These are phyloP conservation scores for Hypsizygus ulmarius DNA, from an alignment of 1,284 basidiomycete species.

Conservation along the genomic window DNA sequence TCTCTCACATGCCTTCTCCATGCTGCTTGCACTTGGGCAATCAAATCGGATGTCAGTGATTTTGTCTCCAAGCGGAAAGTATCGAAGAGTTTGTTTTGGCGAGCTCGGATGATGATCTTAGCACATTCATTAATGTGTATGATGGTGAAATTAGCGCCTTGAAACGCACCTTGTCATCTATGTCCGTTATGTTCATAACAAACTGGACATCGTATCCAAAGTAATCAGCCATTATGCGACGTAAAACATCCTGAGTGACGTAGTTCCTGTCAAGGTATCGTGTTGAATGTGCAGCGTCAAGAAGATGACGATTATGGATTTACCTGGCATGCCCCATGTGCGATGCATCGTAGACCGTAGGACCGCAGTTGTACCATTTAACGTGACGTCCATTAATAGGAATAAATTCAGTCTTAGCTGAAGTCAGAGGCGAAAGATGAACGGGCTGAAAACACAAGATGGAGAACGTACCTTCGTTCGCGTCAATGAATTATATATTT, in stretches of 20 bases:
- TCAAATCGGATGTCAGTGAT: constrained; percentile 56
- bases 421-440: constrained; percentile 12
- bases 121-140: constrained; percentile 14
- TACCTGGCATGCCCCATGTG: constrained; percentile 99
- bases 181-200: constrained; percentile 99
- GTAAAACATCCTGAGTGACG: constrained; percentile 94
- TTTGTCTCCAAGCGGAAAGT: constrained; percentile 56
- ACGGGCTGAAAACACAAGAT: constrained; percentile 17
- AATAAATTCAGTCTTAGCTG: constrained; percentile 73
- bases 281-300: constrained; percentile 12
- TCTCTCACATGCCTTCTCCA: constrained; percentile 66
- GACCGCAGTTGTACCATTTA: constrained; percentile 99
- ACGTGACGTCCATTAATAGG: constrained; percentile 81
- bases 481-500: constrained; percentile 94
- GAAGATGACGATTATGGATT: background rate
- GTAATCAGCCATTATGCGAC: constrained; percentile 92
- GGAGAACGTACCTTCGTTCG: constrained; percentile 70
- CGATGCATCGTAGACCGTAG: constrained; percentile 98
- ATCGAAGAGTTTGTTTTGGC: constrained; percentile 81
- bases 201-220: constrained; percentile 98
- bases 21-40: constrained; percentile 59
- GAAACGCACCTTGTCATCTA: constrained; percentile 91
- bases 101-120: constrained; percentile 88
- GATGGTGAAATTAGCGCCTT: constrained; percentile 5
- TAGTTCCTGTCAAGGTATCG: constrained; percentile 73